Evolutionary conservation across 331 rosid species (phyloP), one percentile per base, ranked within the genome.

Genomic region (Acacia concinna): DNA sequence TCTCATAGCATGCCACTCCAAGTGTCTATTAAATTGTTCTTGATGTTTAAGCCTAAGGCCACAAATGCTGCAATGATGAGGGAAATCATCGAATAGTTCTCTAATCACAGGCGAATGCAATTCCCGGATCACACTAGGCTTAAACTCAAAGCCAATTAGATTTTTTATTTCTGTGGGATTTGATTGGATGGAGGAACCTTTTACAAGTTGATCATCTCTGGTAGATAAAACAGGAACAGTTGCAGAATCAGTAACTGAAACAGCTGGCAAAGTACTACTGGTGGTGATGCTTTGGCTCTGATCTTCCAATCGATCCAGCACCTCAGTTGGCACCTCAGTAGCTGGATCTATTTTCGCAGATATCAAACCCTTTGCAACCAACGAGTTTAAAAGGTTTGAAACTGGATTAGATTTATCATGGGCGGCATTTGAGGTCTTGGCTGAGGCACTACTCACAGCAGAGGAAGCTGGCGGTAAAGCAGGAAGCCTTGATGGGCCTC

Each of bases 331-430:
- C 34, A 81, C 85, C 44, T 8, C 54, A 75, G 86, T 76, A 0
- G 82, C 70, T 14, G 87, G 62, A 79, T 90, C 97, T 3, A 86
- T 71, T 78, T 91, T 90, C 41, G 99, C 90, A 34, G 97, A 89
- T 78, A 96, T 93, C 85, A 96, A 89, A 77, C 99, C 99, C 88
- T 91, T 89, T 0, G 97, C 94, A 76, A 96, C 99, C 84, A 96
- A 86, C 17, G 98, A 90, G 84, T 89, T 96, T 81, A 96, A 78
- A 84, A 96, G 94, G 87, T 82, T 87, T 79, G 97, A 87, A 82
- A 96, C 83, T 56, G 97, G 97, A 88, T 84, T 81, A 40, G 89
- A 51, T 68, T 68, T 75, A 52, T 73, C 88, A 41, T 77, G 86
- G 63, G 59, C 71, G 46, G 72, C 91, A 76, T 84, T 85, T 76